Conservation (phyloP, 768 basidiomycete species). For the Phanerodontia chrysosporium region DNA sequence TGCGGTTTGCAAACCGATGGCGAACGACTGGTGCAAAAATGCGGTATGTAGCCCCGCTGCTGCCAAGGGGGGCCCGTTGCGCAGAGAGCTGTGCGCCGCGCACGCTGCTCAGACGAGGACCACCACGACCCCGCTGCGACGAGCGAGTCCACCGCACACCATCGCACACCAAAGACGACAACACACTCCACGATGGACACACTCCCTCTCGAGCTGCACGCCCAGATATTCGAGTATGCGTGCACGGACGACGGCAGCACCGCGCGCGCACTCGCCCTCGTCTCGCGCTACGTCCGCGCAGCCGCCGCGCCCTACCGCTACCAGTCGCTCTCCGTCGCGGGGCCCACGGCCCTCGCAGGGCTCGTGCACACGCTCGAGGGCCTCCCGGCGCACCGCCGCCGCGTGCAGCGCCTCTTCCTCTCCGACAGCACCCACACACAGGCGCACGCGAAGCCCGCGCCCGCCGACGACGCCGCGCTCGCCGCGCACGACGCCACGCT, state of each 20-base stretch:
- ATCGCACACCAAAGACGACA: too few relatives aligned
- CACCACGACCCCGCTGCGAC: background rate
- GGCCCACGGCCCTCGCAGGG: constrained; percentile 20
- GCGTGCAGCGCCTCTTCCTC: constrained; percentile 42
- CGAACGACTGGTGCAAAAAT: constrained; percentile 1
- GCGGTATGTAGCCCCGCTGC: background rate
- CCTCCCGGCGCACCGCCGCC: constrained; percentile 33
- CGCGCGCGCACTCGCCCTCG: constrained; percentile 26
- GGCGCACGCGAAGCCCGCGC: too few relatives aligned
- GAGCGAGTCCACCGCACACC: too few relatives aligned
- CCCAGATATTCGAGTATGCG: constrained; percentile 26
- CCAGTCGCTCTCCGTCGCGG: constrained; percentile 26
- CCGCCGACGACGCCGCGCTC: too few relatives aligned
- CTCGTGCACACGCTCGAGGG: constrained; percentile 26
- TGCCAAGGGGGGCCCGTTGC: background rate
- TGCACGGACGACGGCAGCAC: constrained; percentile 28
- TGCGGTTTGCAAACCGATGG: constrained; percentile 2
- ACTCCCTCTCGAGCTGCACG: constrained; percentile 26
- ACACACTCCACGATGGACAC: constrained; percentile 14
- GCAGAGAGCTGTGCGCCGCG: background rate
- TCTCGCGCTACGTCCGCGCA: constrained; percentile 26
- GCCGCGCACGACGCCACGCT: too few relatives aligned
- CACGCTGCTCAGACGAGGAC: background rate
- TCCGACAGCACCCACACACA: constrained; percentile 27
- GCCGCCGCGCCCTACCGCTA: constrained; percentile 23